These are phyloP conservation scores for Phytophthora tentaculata DNA, from an alignment of 352 stramenopile species.

Conservation along the genomic window DNA sequence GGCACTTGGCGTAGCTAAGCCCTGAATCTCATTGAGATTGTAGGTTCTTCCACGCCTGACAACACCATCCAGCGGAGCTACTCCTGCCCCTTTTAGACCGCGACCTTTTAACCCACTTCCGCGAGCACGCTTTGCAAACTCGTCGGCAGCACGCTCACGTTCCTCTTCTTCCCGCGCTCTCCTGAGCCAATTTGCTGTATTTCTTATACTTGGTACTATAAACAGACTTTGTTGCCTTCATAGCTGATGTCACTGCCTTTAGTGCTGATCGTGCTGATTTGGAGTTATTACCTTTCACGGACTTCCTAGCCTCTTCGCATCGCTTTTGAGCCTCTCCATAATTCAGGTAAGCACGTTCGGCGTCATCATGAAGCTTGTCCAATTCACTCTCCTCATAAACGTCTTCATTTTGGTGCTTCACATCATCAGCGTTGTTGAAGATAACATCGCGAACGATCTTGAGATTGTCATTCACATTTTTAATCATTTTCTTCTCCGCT, in stretches of 20 bases:
- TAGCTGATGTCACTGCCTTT: neutral
- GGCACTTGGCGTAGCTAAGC: neutral
- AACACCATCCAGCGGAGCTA: slow-evolving; percentile 13
- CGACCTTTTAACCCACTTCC: neutral
- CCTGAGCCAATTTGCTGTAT: too few relatives aligned
- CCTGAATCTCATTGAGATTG: neutral
- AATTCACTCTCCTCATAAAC: too few relatives aligned
- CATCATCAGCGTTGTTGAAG: too few relatives aligned
- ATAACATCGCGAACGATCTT: too few relatives aligned
- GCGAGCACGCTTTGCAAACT: too few relatives aligned
- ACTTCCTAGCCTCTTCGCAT: neutral
- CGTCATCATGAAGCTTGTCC: slow-evolving; percentile 27
- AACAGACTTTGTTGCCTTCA: slow-evolving; percentile 3
- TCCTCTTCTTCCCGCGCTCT: too few relatives aligned
- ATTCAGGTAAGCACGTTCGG: slow-evolving; percentile 14
- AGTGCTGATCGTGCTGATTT: neutral
- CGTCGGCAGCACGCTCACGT: too few relatives aligned
- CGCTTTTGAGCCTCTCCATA: slow-evolving; percentile 22
- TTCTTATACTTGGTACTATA: too few relatives aligned
- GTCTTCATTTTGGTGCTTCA: too few relatives aligned
- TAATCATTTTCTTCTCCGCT: too few relatives aligned
- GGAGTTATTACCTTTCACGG: neutral
- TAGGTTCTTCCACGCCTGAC: slow-evolving; percentile 12
- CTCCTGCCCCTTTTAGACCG: slow-evolving; percentile 14
- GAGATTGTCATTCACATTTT: too few relatives aligned